A percentile compares a stretch with the other conserved stretches of the same genome.
phyloP scores from a whole-genome alignment of 2,329 filamentous ascomycete genomes.

The Sporothrix pseudoabietina region DNA sequence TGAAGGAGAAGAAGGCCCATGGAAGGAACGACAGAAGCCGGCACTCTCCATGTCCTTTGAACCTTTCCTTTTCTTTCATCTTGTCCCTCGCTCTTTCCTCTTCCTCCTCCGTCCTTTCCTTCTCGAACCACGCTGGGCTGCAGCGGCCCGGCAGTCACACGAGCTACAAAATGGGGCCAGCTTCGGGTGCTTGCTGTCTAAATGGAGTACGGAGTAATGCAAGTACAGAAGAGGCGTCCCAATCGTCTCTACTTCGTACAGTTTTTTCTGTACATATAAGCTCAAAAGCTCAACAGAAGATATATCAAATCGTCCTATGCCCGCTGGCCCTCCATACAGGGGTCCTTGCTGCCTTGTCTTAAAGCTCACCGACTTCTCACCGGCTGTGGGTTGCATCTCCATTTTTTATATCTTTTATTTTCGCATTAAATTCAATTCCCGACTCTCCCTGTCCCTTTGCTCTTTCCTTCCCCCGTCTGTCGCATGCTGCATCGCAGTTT shows the following conservation, averaged over 20 bases:
- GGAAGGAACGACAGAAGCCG: constrained; percentile 19
- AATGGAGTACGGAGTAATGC: constrained; percentile 8
- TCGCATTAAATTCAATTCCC: constrained; percentile 26
- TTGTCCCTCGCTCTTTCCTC: neutral
- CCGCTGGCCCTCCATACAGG: neutral
- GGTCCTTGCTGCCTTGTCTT: constrained; percentile 32
- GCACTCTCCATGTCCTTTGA: neutral
- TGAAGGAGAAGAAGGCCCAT: constrained; percentile 3
- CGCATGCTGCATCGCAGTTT: constrained; percentile 13
- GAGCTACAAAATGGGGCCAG: neutral
- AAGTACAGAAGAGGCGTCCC: neutral
- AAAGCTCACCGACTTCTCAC: constrained; percentile 42
- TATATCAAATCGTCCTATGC: neutral
- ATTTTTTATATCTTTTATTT: constrained; percentile 26
- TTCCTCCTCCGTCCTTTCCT: neutral
- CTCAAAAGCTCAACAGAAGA: neutral
- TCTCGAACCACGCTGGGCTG: neutral
- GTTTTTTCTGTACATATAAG: neutral
- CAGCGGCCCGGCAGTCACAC: constrained; percentile 25
- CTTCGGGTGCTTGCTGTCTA: constrained; percentile 6
- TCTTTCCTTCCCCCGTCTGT: constrained; percentile 12
- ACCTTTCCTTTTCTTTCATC: neutral
- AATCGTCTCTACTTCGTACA: neutral
- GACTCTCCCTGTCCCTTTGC: neutral
- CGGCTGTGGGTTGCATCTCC: constrained; percentile 30